Conservation (phyloP, 2,329 filamentous ascomycete genomes). For the Thermothelomyces thermophilus region DNA sequence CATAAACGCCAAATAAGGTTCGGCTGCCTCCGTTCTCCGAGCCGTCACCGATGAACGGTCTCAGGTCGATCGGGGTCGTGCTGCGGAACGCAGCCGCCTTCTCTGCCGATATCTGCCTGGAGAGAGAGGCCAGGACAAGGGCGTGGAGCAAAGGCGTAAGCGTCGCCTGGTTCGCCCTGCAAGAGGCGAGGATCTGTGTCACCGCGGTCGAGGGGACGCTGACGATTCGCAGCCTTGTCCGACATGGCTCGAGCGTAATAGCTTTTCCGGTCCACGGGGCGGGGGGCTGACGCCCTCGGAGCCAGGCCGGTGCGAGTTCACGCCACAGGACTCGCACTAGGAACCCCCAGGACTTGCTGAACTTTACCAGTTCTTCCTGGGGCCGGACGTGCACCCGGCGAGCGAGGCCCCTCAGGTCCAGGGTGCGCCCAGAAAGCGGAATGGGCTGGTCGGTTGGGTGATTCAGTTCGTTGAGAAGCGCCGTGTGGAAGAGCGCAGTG, state of each 20-base stretch:
- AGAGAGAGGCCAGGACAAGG: slow-evolving; percentile 37
- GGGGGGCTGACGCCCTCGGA: slow-evolving; percentile 25
- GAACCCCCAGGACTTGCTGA: slow-evolving; percentile 36
- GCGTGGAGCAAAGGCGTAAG: slow-evolving; percentile 45
- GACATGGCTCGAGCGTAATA: slow-evolving; percentile 33
- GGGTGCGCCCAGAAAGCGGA: slow-evolving; percentile 23
- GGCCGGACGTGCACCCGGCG: slow-evolving; percentile 30
- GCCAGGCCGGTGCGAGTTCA: slow-evolving; percentile 35
- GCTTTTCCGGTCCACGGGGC: slow-evolving; percentile 35
- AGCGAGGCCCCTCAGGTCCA: slow-evolving; percentile 28
- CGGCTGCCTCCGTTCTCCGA: slow-evolving; percentile 26
- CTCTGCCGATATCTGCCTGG: slow-evolving; percentile 31
- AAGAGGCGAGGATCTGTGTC: slow-evolving; percentile 32
- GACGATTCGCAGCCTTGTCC: slow-evolving; percentile 34
- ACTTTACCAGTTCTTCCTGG: slow-evolving; percentile 37
- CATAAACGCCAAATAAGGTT: slow-evolving; percentile 34
- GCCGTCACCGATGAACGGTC: slow-evolving; percentile 31
- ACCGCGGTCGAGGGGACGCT: slow-evolving; percentile 29
- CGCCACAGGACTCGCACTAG: slow-evolving; percentile 37
- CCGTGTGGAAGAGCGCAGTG: slow-evolving; percentile 42
- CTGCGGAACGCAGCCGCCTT: slow-evolving; percentile 32
- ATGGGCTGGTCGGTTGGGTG: slow-evolving; percentile 1
- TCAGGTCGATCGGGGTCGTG: slow-evolving; percentile 40
- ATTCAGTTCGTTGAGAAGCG: slow-evolving; percentile 39
- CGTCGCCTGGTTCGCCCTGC: slow-evolving; percentile 37